A percentile compares a stretch with the other conserved stretches of the same genome.
phyloP scores from a whole-genome alignment of 2,329 filamentous ascomycete species.

The Gaeumannomyces sp. region DNA sequence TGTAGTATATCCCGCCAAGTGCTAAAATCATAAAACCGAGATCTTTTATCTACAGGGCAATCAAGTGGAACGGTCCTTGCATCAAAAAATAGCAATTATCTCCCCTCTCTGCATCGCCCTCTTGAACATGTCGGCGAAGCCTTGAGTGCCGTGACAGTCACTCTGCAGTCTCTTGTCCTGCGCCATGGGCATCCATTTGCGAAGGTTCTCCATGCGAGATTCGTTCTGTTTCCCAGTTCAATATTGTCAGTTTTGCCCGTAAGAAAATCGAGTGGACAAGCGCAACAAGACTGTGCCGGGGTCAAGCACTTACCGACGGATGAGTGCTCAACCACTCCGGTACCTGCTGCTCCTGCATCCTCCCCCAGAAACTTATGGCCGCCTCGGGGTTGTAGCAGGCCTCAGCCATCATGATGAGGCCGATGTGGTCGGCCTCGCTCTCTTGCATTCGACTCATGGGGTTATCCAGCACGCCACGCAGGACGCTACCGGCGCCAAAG shows the following conservation, averaged over 20 bases:
- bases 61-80: background rate
- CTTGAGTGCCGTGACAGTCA: slow-evolving; percentile 45
- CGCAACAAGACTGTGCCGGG: background rate
- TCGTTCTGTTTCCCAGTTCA: slow-evolving; percentile 37
- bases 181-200: slow-evolving; percentile 55
- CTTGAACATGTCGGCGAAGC: slow-evolving; percentile 48
- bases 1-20: background rate
- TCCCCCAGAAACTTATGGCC: slow-evolving; percentile 59
- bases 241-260: slow-evolving; percentile 1
- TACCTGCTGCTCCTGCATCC: slow-evolving; percentile 48
- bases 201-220: slow-evolving; percentile 58
- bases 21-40: too few species aligned
- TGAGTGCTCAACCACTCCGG: slow-evolving; percentile 74
- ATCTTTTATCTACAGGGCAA: too few species aligned
- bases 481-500: slow-evolving; percentile 45
- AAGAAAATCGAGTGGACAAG: background rate
- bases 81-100: slow-evolving; percentile 7
- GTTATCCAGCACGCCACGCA: slow-evolving; percentile 58
- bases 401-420: slow-evolving; percentile 76
- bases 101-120: slow-evolving; percentile 32
- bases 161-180: slow-evolving; percentile 46
- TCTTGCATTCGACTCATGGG: slow-evolving; percentile 68
- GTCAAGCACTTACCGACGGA: slow-evolving; percentile 50
- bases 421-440: slow-evolving; percentile 74
- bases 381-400: slow-evolving; percentile 68